A percentile compares a stretch with the other conserved stretches of the same genome.
phyloP scores from a whole-genome alignment of 2,329 filamentous ascomycete genomes.

The Pestalotiopsis sp. region DNA sequence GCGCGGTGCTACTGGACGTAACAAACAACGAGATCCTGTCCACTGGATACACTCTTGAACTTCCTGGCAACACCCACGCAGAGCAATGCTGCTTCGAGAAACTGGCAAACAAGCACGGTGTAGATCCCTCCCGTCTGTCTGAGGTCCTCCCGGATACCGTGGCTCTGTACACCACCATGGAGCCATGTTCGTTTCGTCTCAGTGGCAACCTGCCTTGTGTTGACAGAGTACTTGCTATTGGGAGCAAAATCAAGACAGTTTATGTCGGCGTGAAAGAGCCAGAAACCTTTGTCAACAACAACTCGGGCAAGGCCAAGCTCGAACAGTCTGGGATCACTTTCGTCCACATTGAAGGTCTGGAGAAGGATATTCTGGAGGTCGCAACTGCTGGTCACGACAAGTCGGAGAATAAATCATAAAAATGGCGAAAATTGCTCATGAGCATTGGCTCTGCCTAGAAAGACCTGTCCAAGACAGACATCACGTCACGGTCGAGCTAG shows the following conservation, averaged over 20 bases:
- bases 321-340: slow-evolving; percentile 74
- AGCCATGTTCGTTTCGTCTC: slow-evolving; percentile 75
- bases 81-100: slow-evolving; percentile 92
- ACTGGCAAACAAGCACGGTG: slow-evolving; percentile 50
- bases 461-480: not conserved
- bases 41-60: slow-evolving; percentile 89
- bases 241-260: slow-evolving; percentile 69
- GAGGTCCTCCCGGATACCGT: slow-evolving; percentile 54
- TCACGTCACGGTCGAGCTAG: not conserved
- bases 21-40: slow-evolving; percentile 64
- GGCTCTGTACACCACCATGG: slow-evolving; percentile 89
- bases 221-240: slow-evolving; percentile 71
- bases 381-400: slow-evolving; percentile 80
- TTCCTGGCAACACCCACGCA: slow-evolving; percentile 91
- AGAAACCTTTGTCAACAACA: slow-evolving; percentile 84
- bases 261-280: slow-evolving; percentile 90
- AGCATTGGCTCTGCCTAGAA: not conserved
- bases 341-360: slow-evolving; percentile 72
- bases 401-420: slow-evolving; percentile 21
- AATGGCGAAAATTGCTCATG: not conserved
- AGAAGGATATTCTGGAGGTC: slow-evolving; percentile 78
- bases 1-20: slow-evolving; percentile 77
- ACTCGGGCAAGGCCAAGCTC: slow-evolving; percentile 72
- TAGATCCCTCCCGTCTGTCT: slow-evolving; percentile 57
- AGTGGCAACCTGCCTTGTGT: slow-evolving; percentile 79